Base-by-base conservation (phyloP, 768 basidiomycete genomes). In the Tubosaeta sp. region DNA sequence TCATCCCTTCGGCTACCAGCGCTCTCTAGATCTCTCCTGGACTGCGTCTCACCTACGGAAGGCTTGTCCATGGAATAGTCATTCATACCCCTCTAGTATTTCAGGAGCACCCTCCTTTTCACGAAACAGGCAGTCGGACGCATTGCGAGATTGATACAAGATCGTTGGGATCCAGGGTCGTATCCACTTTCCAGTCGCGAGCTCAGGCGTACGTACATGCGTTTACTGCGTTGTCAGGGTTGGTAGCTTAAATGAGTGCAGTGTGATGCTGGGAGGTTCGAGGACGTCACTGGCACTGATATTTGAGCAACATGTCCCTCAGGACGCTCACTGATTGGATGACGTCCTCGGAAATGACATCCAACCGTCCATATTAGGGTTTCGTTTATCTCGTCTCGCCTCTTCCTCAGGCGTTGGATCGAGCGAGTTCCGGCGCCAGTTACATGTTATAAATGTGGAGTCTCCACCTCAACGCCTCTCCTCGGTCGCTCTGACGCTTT, bases 401-500 rank as follows among this genome's bases (percentile, higher is more conserved):
- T 14, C 29, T 26, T 34, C 34, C 43, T 22, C 19, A 41, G 33
- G 26, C 29, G 43, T 10, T 32, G n/a, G 22, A 43, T 32, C 50
- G 19, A 29, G 31, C 35, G 27, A 29, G 27, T 29, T 26, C 39
- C 10, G 43, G 4, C n/a, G 27, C 22, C 46, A 38, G 34, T 29
- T 29, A 33, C 31, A 27, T 14, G 39, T 26, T 61, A 65, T 65
- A 65, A 65, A 64, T 57, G 42, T 42, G 25, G 22, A 5, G n/a
- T 10, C 26, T 39, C 35, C 22, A 17, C 31, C 16, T 29, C 22
- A n/a, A 31, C 46, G 31, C 31, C 54, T 41, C 45, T 38, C 12
- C 14, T 19, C 29, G 38, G 31, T 37, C 39, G 34, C 49, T 53
- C 43, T 22, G 43, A 51, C 48, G 25, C 43, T 12, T 31, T 34